Conservation (phyloP, 2,329 filamentous ascomycete genomes). For the Ambrosiella cleistominuta region DNA sequence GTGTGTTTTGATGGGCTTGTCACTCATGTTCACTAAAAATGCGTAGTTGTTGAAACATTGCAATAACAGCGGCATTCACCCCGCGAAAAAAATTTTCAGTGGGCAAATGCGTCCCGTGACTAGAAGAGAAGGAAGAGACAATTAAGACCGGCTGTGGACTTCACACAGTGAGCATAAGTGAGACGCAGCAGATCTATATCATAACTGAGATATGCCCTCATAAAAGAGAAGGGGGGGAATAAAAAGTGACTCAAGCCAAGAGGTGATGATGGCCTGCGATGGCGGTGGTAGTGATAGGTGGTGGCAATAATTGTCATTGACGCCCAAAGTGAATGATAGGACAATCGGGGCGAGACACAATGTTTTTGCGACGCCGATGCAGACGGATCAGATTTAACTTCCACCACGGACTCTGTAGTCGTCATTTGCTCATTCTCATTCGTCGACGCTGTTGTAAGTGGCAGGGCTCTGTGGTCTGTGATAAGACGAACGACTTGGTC, state of each 20-base stretch:
- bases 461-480: constrained; percentile 8
- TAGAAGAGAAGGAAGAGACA: neutral
- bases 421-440: constrained; percentile 3
- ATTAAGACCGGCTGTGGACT: too few species aligned
- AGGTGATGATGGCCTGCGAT: too few species aligned
- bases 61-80: neutral
- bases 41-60: neutral
- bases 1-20: neutral
- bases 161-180: too few species aligned
- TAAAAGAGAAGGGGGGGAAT: too few species aligned
- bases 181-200: too few species aligned
- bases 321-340: neutral
- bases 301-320: neutral
- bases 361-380: neutral
- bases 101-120: neutral
- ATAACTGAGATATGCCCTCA: too few species aligned
- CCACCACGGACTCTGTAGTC: neutral
- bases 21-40: neutral
- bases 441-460: constrained; percentile 4
- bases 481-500: constrained; percentile 13
- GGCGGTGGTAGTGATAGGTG: neutral
- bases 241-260: too few species aligned
- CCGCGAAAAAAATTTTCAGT: neutral
- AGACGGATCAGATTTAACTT: neutral
- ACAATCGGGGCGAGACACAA: neutral